Percentiles rank a stretch among this genome's conserved stretches.
Conservation (phyloP, 208 protist genomes). For the Trypanosoma rangeli region DNA sequence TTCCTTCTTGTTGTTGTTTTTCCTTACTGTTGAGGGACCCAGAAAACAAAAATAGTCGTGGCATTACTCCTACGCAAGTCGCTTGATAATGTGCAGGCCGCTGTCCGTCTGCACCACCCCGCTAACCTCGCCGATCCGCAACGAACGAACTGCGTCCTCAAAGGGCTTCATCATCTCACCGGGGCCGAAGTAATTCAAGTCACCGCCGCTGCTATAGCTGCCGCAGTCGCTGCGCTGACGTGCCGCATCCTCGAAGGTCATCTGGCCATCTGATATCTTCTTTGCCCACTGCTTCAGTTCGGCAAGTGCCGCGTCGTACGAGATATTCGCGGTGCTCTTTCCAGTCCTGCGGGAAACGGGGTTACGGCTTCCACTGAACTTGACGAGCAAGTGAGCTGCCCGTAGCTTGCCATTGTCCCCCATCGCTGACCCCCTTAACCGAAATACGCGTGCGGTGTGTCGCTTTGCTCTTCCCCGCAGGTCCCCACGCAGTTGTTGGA, state of each 20-base stretch:
- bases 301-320: slow-evolving; percentile 66
- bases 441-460: background rate
- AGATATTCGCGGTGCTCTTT: slow-evolving; percentile 50
- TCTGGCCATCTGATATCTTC: slow-evolving; percentile 60
- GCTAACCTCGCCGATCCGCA: slow-evolving; percentile 86
- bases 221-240: slow-evolving; percentile 89
- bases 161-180: slow-evolving; percentile 95
- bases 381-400: slow-evolving; percentile 88
- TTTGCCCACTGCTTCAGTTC: slow-evolving; percentile 78
- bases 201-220: slow-evolving; percentile 74
- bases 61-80: slow-evolving; percentile 57
- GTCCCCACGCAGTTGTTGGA: too few species aligned
- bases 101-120: slow-evolving; percentile 86
- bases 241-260: slow-evolving; percentile 86
- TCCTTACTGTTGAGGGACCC: background rate
- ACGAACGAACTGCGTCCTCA: slow-evolving; percentile 82
- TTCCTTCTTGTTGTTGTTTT: background rate
- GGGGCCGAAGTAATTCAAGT: slow-evolving; percentile 86
- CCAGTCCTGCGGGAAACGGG: slow-evolving; percentile 86
- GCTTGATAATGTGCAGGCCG: slow-evolving; percentile 92
- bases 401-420: slow-evolving; percentile 31
- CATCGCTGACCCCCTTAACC: slow-evolving; percentile 5
- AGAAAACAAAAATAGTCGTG: slow-evolving; percentile 12
- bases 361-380: slow-evolving; percentile 88
- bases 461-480: background rate